Evolutionary conservation across 768 basidiomycete species (phyloP).

Genomic region (Kwoniella sp.): DNA sequence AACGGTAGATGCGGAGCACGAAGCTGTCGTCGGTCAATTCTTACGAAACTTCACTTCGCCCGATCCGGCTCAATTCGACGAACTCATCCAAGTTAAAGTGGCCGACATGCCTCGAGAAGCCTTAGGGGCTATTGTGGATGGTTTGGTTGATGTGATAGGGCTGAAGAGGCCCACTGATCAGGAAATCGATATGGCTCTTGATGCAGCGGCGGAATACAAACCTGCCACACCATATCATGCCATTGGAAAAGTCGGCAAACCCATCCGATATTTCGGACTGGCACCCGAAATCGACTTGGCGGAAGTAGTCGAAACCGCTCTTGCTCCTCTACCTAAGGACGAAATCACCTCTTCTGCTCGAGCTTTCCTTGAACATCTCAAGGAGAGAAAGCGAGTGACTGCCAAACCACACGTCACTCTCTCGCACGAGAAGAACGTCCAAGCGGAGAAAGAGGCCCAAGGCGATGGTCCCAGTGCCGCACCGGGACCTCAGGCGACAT

Average conservation of each 20-base stretch:
- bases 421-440: slow-evolving; percentile 66
- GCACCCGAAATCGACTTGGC: slow-evolving; percentile 71
- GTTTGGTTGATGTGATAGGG: slow-evolving; percentile 62
- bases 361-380: slow-evolving; percentile 62
- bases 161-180: slow-evolving; percentile 63
- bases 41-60: slow-evolving; percentile 58
- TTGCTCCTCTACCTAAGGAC: slow-evolving; percentile 1
- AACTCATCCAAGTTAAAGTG: slow-evolving; percentile 59
- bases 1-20: slow-evolving; percentile 65
- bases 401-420: slow-evolving; percentile 80
- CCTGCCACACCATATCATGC: slow-evolving; percentile 40
- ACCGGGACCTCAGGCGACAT: slow-evolving; percentile 33
- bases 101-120: slow-evolving; percentile 61
- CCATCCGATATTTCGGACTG: slow-evolving; percentile 69
- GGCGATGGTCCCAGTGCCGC: slow-evolving; percentile 5
- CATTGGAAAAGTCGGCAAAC: slow-evolving; percentile 48
- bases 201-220: slow-evolving; percentile 59
- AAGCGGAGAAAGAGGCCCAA: slow-evolving; percentile 38
- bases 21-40: slow-evolving; percentile 81
- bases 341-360: slow-evolving; percentile 49
- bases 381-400: slow-evolving; percentile 60
- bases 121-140: slow-evolving; percentile 66
- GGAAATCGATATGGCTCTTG: slow-evolving; percentile 62
- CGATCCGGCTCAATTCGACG: slow-evolving; percentile 65
- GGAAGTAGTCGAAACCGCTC: slow-evolving; percentile 57